These are phyloP conservation scores for Populus hybrid DNA, from an alignment of 441 rosid species.

Conservation along the genomic window DNA sequence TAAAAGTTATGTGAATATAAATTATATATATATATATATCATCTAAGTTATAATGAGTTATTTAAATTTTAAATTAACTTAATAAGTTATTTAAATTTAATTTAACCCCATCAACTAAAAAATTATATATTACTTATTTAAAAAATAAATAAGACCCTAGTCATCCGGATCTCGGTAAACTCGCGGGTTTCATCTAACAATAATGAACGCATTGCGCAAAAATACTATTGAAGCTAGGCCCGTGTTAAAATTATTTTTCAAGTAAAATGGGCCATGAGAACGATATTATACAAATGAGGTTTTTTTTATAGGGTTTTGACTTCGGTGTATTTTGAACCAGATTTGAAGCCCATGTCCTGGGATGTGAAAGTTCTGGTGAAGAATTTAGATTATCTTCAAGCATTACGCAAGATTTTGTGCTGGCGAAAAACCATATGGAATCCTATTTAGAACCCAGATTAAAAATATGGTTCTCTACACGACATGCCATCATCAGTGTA, in stretches of 20 bases:
- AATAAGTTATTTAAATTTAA: too few relatives aligned
- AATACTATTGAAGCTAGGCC: background rate
- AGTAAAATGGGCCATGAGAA: background rate
- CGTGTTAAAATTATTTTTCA: background rate
- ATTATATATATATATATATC: too few relatives aligned
- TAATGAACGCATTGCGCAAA: background rate
- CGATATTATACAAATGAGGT: background rate
- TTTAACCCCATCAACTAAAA: too few relatives aligned
- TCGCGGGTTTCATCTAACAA: too few relatives aligned
- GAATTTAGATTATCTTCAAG: too few relatives aligned
- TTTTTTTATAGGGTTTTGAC: background rate
- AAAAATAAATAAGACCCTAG: too few relatives aligned
- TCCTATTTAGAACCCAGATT: background rate
- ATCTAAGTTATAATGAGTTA: too few relatives aligned
- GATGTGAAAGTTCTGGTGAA: background rate
- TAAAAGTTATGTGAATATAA: too few relatives aligned
- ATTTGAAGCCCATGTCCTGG: background rate
- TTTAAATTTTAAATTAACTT: too few relatives aligned
- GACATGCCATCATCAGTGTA: background rate
- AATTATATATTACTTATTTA: too few relatives aligned
- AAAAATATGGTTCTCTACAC: background rate
- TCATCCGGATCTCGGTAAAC: too few relatives aligned
- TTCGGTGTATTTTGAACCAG: background rate
- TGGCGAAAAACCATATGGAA: background rate
- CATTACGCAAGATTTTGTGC: too few relatives aligned